Evolutionary conservation across 1,284 basidiomycete genomes (phyloP).

Genomic region (Trametes polyzona): DNA sequence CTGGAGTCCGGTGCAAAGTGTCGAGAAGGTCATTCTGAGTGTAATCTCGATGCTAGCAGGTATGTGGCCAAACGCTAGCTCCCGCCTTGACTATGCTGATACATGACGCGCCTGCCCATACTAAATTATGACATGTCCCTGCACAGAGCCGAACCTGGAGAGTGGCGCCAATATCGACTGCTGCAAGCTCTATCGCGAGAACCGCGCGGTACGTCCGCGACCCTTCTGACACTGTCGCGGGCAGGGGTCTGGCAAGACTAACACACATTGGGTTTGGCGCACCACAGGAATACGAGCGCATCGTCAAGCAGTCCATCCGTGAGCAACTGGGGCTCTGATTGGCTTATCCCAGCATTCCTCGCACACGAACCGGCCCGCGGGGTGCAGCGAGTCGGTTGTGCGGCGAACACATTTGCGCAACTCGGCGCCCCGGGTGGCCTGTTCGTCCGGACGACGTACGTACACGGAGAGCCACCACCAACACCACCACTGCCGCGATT

Average conservation of each 20-base stretch:
- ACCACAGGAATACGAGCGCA: constrained; percentile 70
- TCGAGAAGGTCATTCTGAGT: constrained; percentile 95
- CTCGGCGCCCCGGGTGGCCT: not conserved
- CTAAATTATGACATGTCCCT: constrained; percentile 3
- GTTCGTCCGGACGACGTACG: constrained; percentile 2
- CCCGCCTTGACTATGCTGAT: not conserved
- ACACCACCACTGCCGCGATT: not conserved
- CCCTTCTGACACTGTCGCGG: not conserved
- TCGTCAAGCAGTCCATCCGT: constrained; percentile 69
- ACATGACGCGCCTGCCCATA: not conserved
- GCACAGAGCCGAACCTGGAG: constrained; percentile 95
- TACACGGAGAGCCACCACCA: constrained; percentile 9
- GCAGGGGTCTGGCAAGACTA: not conserved
- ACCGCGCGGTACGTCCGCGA: constrained; percentile 53
- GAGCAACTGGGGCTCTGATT: constrained; percentile 71
- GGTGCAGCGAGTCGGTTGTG: not conserved
- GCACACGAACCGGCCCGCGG: not conserved
- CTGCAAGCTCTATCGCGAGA: constrained; percentile 93
- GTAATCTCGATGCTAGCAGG: constrained; percentile 99
- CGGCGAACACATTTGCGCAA: constrained; percentile 1
- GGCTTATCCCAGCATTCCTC: not conserved
- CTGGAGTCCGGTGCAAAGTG: constrained; percentile 97
- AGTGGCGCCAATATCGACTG: constrained; percentile 98
- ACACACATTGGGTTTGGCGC: constrained; percentile 6
- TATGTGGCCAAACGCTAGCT: constrained; percentile 38